These are phyloP conservation scores for Nakazawaea populi DNA, from an alignment of 805 yeast species.

Conservation along the genomic window DNA sequence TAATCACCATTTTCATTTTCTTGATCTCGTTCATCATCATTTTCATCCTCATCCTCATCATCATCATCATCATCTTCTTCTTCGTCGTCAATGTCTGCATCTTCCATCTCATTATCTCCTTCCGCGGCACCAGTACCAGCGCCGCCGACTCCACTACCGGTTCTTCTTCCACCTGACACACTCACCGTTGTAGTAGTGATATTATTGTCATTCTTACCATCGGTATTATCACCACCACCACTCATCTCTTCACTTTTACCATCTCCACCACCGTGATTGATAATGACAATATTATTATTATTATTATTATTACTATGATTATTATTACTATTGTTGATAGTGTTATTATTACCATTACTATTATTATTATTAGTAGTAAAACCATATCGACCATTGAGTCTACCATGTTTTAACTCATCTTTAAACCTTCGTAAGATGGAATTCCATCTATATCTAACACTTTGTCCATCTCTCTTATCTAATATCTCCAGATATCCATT, in stretches of 20 bases:
- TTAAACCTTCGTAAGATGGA: conserved; percentile 8
- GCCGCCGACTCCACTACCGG: background rate
- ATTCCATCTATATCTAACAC: conserved; percentile 10
- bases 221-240: background rate
- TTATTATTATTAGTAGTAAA: too few relatives aligned
- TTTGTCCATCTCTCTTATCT: conserved; percentile 8
- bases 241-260: background rate
- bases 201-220: background rate
- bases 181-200: too few relatives aligned
- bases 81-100: conserved; percentile 2
- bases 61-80: background rate
- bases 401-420: conserved; percentile 2
- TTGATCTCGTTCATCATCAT: background rate
- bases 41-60: background rate
- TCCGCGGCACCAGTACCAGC: background rate
- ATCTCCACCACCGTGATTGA: too few relatives aligned
- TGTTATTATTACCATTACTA: background rate
- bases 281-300: too few relatives aligned
- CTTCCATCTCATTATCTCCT: background rate
- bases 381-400: conserved; percentile 7
- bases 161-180: background rate
- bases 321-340: too few relatives aligned
- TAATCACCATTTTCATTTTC: background rate
- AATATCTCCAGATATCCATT: conserved; percentile 5
- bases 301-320: too few relatives aligned